Evolutionary conservation across 2,329 filamentous ascomycete species (phyloP).

Genomic region (Hortaea sp.): DNA sequence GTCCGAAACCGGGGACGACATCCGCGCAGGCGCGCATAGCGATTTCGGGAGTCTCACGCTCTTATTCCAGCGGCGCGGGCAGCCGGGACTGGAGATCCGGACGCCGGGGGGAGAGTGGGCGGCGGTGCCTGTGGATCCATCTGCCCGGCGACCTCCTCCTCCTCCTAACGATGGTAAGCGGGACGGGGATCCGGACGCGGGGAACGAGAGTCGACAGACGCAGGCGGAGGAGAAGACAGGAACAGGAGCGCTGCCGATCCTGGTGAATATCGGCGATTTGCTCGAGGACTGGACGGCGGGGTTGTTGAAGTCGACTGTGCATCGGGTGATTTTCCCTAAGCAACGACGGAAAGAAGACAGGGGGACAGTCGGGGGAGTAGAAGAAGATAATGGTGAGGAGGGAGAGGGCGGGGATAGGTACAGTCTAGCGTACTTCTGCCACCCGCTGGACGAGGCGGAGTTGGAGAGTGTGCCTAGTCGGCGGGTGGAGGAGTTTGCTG

Average conservation of each 20-base stretch:
- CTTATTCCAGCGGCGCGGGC: conserved; percentile 75
- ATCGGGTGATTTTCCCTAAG: conserved; percentile 67
- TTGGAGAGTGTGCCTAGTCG: conserved; percentile 47
- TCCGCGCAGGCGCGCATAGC: conserved; percentile 84
- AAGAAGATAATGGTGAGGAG: conserved; percentile 3
- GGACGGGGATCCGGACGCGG: no score
- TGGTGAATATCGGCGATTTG: conserved; percentile 62
- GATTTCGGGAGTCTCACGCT: conserved; percentile 66
- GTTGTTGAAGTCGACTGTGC: conserved; percentile 75
- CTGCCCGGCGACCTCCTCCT: not conserved
- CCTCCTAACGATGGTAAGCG: not conserved
- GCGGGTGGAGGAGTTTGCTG: conserved; percentile 33
- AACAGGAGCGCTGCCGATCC: conserved; percentile 43
- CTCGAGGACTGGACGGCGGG: conserved; percentile 86
- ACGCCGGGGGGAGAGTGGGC: conserved; percentile 39
- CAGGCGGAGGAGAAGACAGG: not conserved
- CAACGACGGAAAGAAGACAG: not conserved
- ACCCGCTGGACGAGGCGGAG: conserved; percentile 46
- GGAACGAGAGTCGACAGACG: not conserved
- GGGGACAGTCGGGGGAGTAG: no score
- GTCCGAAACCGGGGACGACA: conserved; percentile 47
- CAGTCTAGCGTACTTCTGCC: conserved; percentile 53
- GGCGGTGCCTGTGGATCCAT: conserved; percentile 35
- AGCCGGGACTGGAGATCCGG: conserved; percentile 77
- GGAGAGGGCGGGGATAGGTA: conserved; percentile 41